Evolutionary conservation across 805 yeast species (phyloP).

Genomic region (Vanderwaltozyma polyspora): DNA sequence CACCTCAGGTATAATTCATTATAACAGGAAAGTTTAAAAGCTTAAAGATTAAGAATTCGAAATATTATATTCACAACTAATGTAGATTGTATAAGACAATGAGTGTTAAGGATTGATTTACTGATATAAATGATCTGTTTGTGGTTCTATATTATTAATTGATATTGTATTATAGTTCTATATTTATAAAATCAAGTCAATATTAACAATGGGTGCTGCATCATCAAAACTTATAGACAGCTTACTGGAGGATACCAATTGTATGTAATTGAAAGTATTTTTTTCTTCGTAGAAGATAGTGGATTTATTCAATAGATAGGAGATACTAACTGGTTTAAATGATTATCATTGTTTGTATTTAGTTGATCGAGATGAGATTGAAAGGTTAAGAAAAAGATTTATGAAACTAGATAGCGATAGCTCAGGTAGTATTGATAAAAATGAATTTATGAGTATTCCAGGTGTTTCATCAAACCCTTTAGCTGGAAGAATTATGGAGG

Average conservation of each 20-base stretch:
- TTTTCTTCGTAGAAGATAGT: background rate
- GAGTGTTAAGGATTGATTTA: too few species aligned
- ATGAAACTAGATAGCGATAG: constrained; percentile 92
- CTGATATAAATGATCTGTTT: too few species aligned
- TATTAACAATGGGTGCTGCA: constrained; percentile 48
- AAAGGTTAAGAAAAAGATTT: constrained; percentile 80
- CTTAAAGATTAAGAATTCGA: too few species aligned
- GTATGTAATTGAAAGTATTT: constrained; percentile 27
- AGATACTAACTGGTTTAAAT: constrained; percentile 5
- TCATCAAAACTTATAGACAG: constrained; percentile 55
- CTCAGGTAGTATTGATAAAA: constrained; percentile 82
- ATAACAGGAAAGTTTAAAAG: too few species aligned
- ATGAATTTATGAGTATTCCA: constrained; percentile 85
- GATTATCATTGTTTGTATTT: background rate
- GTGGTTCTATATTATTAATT: too few species aligned
- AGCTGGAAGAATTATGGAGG: constrained; percentile 82
- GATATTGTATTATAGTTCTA: too few species aligned
- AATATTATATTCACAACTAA: too few species aligned
- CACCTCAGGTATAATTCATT: too few species aligned
- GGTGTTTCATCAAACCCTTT: constrained; percentile 86
- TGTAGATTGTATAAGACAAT: too few species aligned
- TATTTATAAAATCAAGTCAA: too few species aligned
- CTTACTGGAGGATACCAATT: constrained; percentile 71
- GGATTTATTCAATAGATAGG: too few species aligned
- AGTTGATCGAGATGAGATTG: constrained; percentile 85